Percentiles rank a stretch among this genome's conserved stretches.
Evolutionary conservation across 2,329 filamentous ascomycete genomes (phyloP).

Genomic region (Neospermospora avenae): DNA sequence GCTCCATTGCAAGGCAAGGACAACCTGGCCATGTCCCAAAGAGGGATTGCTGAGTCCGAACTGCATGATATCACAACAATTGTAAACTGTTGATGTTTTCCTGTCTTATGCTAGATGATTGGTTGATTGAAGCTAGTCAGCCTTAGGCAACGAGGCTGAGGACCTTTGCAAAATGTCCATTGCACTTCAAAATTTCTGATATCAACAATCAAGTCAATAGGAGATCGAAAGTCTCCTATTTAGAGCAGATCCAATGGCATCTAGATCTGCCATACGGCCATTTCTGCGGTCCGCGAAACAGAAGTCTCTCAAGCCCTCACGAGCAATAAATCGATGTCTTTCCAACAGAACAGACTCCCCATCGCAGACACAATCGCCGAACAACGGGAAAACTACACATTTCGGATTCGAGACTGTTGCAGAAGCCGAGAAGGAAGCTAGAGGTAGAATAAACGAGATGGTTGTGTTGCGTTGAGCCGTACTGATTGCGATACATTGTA

Average conservation of each 20-base stretch:
- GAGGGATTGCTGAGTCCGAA: not conserved
- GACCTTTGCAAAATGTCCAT: not conserved
- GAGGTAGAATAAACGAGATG: conserved; percentile 25
- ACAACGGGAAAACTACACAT: conserved; percentile 35
- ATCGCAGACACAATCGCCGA: conserved; percentile 20
- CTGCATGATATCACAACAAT: not conserved
- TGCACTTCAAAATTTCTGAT: not conserved
- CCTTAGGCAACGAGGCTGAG: conserved; percentile 12
- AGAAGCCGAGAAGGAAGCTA: conserved; percentile 36
- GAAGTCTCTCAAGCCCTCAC: conserved; percentile 13
- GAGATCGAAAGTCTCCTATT: not conserved
- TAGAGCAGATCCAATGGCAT: conserved; percentile 22
- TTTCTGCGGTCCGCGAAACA: conserved; percentile 20
- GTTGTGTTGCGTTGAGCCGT: not conserved
- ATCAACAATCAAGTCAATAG: not conserved
- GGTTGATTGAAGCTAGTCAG: not conserved
- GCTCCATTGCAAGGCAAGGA: not conserved
- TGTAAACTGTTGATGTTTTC: not conserved
- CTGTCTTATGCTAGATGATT: not conserved
- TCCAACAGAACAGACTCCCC: conserved; percentile 20
- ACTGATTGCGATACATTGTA: conserved; percentile 16
- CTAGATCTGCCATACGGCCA: conserved; percentile 24
- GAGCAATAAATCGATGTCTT: conserved; percentile 21
- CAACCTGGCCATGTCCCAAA: not conserved
- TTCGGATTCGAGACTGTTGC: conserved; percentile 37